Conservation (phyloP, 2,329 filamentous ascomycete species). For the Drechslerella coelobrocha region DNA sequence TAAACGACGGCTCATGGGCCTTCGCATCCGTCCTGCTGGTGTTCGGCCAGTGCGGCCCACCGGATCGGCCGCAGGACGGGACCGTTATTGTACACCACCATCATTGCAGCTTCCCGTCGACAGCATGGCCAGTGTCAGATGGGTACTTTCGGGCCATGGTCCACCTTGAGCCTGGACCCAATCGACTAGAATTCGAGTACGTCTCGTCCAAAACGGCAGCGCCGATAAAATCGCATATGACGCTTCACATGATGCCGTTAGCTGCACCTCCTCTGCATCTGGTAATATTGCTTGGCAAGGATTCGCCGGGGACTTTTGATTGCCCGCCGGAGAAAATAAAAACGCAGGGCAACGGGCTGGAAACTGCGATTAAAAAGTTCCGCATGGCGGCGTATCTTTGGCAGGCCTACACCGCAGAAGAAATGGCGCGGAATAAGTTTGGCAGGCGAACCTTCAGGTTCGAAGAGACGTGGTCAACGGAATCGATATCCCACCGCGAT, state of each 20-base stretch:
- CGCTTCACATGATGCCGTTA: constrained; percentile 52
- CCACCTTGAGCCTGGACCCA: constrained; percentile 88
- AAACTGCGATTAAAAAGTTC: constrained; percentile 84
- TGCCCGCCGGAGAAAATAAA: constrained; percentile 72
- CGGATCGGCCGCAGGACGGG: constrained; percentile 66
- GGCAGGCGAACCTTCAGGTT: constrained; percentile 86
- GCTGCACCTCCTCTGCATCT: constrained; percentile 78
- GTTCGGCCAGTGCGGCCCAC: constrained; percentile 52
- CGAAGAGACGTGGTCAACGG: constrained; percentile 92
- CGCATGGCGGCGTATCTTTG: constrained; percentile 94
- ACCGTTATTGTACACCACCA: constrained; percentile 78
- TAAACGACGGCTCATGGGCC: constrained; percentile 53
- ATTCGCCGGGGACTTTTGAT: constrained; percentile 86
- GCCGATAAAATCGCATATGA: constrained; percentile 47
- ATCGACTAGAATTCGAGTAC: constrained; percentile 87
- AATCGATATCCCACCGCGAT: constrained; percentile 79
- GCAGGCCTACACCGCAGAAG: constrained; percentile 96
- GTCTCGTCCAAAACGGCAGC: constrained; percentile 54
- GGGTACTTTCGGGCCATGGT: constrained; percentile 91
- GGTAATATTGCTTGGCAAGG: constrained; percentile 83
- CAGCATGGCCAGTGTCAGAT: constrained; percentile 83
- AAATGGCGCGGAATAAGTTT: constrained; percentile 89
- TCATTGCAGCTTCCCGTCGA: constrained; percentile 83
- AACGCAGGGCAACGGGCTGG: constrained; percentile 75
- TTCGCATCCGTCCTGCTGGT: constrained; percentile 53